Evolutionary conservation across 257 asterid genomes (phyloP), one percentile per base, ranked within the genome.

Genomic region (Thymus mandschuricus): DNA sequence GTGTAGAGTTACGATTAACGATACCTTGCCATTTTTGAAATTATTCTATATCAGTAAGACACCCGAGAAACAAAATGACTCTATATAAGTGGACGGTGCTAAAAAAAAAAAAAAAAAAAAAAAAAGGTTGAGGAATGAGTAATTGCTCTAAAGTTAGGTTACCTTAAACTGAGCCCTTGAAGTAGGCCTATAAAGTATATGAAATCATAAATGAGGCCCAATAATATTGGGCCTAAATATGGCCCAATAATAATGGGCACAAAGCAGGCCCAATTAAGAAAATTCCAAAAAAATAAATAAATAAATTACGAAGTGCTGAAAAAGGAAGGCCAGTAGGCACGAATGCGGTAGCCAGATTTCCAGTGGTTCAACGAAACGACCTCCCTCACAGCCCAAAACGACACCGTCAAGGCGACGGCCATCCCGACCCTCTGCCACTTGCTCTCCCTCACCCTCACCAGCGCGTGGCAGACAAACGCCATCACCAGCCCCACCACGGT

Each of bases 261-360:
- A 10, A 45, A 0, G 9, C 4, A 1, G 49, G 49, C 49, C 49
- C 49, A 44, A 44, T 2, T n/a, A 35, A 7, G 6, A 35, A 35
- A 35, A 3, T 35, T 35, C 5, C 40, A n/a, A n/a, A n/a, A 49
- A 5, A 5, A 50, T 21, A 9, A 46, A 10, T 3, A 15, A 5
- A 1, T 6, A 21, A 15, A 51, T 4, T 4, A 69, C 80, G 75
- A 87, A 40, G 15, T 64, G 92, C 87, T 83, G 50, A 88, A 87
- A 54, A 85, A 55, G 1, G 89, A 76, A 69, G 96, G 96, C 92
- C 84, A 88, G 76, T 89, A 92, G 0, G 76, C 81, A 35, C 80
- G 94, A 74, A 82, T 38, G 0, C 80, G 78, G 67, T 89, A 92
- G 21, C 98, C 98, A 3, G 89, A 86, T 83, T 92, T 92, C 96